Percentiles rank a stretch among this genome's conserved stretches.
phyloP scores from a whole-genome alignment of 495 filamentous ascomycete species.

The Thermochaetoides thermophila region DNA sequence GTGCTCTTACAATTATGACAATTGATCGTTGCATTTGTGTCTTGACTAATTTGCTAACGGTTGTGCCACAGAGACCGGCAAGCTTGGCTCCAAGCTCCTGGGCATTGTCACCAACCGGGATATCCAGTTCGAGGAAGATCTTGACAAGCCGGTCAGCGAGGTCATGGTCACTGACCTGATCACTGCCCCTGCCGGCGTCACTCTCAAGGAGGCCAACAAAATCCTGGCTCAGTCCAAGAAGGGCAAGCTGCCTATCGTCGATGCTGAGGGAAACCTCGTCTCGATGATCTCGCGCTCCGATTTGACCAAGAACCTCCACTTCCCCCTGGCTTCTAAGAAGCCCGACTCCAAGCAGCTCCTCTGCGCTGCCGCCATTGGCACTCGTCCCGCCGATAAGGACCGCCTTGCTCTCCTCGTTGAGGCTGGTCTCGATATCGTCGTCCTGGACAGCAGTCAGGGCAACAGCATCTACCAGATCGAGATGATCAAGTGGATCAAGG shows the following conservation, averaged over 20 bases:
- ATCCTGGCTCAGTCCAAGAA: constrained; percentile 95
- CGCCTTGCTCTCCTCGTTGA: constrained; percentile 81
- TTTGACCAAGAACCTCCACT: constrained; percentile 97
- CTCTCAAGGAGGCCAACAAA: constrained; percentile 74
- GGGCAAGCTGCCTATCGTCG: constrained; percentile 95
- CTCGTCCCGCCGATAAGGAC: constrained; percentile 76
- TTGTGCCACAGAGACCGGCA: constrained; percentile 59
- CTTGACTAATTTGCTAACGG: constrained; percentile 16
- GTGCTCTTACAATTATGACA: too few relatives aligned
- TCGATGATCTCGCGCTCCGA: constrained; percentile 94
- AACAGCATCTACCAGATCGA: constrained; percentile 94
- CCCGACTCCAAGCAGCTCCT: constrained; percentile 96
- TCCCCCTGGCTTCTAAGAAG: constrained; percentile 90
- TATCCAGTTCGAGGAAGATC: constrained; percentile 79
- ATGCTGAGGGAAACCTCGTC: constrained; percentile 70
- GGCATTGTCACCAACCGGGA: constrained; percentile 97
- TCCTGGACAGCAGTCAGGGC: constrained; percentile 91
- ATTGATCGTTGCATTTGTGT: constrained; percentile 6
- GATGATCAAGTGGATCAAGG: constrained; percentile 93
- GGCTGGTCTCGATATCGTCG: constrained; percentile 87
- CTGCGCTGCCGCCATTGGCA: constrained; percentile 87
- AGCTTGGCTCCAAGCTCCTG: constrained; percentile 82
- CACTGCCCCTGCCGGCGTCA: constrained; percentile 76
- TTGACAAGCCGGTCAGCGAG: constrained; percentile 59
- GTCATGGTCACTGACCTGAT: constrained; percentile 95